A percentile compares a stretch with the other conserved stretches of the same genome.
Conservation (phyloP, 768 basidiomycete species). For the Calocera cornea region DNA sequence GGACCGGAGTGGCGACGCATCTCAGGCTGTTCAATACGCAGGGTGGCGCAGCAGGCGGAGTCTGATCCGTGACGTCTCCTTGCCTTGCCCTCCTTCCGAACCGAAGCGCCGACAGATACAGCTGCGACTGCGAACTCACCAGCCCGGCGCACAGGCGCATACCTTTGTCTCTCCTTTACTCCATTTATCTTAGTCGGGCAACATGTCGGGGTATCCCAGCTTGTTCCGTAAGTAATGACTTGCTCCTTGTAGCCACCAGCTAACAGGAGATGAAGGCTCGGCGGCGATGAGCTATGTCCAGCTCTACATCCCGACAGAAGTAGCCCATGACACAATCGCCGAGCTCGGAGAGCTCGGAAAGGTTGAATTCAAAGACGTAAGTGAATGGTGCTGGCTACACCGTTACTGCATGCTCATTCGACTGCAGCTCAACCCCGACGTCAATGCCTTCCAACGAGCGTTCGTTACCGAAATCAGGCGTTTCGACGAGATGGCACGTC, state of each 20-base stretch:
- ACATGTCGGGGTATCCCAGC: constrained; percentile 16
- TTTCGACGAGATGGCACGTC: constrained; percentile 91
- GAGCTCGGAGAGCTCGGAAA: constrained; percentile 91
- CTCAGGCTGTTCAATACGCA: background rate
- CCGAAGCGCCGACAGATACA: background rate
- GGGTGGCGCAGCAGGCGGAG: constrained; percentile 5
- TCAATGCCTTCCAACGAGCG: constrained; percentile 96
- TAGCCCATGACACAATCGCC: constrained; percentile 90
- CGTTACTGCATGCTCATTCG: constrained; percentile 5
- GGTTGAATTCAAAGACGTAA: constrained; percentile 93
- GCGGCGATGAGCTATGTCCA: constrained; percentile 97
- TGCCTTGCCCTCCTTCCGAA: background rate
- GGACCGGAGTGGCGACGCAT: background rate
- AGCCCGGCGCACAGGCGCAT: background rate
- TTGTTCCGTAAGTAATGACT: constrained; percentile 14
- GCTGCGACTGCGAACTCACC: background rate
- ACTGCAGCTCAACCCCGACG: constrained; percentile 71
- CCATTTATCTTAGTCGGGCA: background rate
- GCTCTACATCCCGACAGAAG: constrained; percentile 92
- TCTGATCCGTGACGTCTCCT: background rate
- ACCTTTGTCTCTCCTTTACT: constrained; percentile 1
- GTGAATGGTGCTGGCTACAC: constrained; percentile 19
- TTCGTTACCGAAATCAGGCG: constrained; percentile 93
- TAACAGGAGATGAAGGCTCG: constrained; percentile 46
- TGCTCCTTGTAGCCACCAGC: background rate